Base-by-base conservation (phyloP, 2,329 filamentous ascomycete species). In the Trichothecium roseum region DNA sequence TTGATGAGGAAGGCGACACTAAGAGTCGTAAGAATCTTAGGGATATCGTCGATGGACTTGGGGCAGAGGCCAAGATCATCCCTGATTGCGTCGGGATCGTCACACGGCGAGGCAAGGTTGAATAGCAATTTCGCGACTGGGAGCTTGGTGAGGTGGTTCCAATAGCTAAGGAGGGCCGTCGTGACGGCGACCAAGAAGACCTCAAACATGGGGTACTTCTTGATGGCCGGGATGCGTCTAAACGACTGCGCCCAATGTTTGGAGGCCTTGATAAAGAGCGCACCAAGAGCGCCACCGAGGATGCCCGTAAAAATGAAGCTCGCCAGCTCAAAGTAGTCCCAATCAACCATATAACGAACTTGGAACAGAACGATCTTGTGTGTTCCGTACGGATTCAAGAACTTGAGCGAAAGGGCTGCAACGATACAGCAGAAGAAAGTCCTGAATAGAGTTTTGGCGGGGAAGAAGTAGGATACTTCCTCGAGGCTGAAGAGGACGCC, bases 341-440 rank as follows among this genome's bases (percentile, higher is more conserved):
- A 98, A 53, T 96, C 89, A 1, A 79, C 74, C 9, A 84, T 57
- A 53, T 96, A 98, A 9, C 88, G 78, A 34, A 98, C 87, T 55
- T 96, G 79, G 55, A 98, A 98, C 51, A 96, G 72, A 47, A 98
- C 91, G 43, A 98, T 94, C 61, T 98, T 96, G 53, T 84, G 79
- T 0, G 88, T 96, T 20, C 89, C 89, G 49, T 96, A 98, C 0
- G 91, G 91, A 48, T 98, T 93, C 27, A 96, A 66, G 45, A 95
- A 95, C 51, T 95, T 95, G 46, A 98, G 67, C 2, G 88, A 89
- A 24, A 98, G 61, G 0, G 91, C 87, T 2, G 91, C 88, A 22
- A 83, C 81, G 48, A 96, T 96, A 58, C 89, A 96, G 64, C 89
- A 96, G 60, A 96, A 96, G 59, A 98, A 98, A 0, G 91, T 96